Conservation (phyloP, 805 yeast species). For the Schizosaccharomyces octosporus region DNA sequence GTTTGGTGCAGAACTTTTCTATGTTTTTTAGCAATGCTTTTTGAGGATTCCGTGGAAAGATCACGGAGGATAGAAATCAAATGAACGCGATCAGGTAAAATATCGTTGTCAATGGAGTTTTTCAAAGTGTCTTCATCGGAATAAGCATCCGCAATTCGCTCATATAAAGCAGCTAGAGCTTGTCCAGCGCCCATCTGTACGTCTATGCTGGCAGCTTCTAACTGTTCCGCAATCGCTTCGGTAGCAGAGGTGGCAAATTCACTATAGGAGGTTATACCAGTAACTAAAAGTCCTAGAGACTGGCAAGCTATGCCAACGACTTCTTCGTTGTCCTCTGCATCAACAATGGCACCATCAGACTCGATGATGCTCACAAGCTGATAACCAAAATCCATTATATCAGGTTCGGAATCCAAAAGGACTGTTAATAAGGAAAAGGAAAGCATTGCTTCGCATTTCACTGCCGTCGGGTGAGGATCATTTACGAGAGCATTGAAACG, state of each 20-base stretch:
- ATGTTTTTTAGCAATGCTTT: neutral
- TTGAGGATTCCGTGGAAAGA: neutral
- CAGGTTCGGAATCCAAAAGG: neutral
- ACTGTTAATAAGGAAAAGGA: neutral
- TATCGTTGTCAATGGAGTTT: neutral
- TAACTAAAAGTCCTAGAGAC: neutral
- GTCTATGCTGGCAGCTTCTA: neutral
- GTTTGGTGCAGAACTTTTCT: neutral
- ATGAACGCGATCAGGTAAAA: neutral
- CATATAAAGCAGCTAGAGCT: neutral
- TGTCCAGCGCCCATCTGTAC: neutral
- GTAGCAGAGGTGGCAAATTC: neutral
- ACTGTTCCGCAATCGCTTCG: neutral
- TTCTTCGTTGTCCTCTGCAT: neutral
- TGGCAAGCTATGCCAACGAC: neutral
- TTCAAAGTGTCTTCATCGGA: neutral
- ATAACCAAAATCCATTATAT: neutral
- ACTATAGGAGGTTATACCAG: neutral
- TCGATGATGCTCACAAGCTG: neutral
- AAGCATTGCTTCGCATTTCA: neutral
- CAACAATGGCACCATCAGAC: slow-evolving; percentile 1
- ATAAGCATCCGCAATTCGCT: neutral
- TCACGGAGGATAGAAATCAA: neutral
- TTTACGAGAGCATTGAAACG: neutral
- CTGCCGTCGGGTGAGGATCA: neutral